Conservation (phyloP, 1,284 basidiomycete genomes). For the Ustilago esculenta region DNA sequence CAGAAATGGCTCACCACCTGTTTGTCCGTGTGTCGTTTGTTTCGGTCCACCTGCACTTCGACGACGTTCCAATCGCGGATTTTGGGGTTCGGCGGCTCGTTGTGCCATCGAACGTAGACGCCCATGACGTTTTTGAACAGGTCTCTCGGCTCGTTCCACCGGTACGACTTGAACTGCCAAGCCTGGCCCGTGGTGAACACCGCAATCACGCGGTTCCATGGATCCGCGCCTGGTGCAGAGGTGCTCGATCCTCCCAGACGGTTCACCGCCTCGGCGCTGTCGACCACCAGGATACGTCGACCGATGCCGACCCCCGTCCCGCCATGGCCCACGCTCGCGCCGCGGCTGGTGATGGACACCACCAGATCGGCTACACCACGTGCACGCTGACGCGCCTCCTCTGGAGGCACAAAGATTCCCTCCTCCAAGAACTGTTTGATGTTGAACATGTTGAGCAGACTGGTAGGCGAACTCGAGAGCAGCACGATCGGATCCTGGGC, state of each 20-base stretch:
- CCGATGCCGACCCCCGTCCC: conserved; percentile 39
- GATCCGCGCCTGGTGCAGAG: conserved; percentile 45
- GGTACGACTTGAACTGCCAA: conserved; percentile 97
- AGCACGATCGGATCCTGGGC: conserved; percentile 84
- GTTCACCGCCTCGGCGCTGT: conserved; percentile 87
- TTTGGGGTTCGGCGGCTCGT: conserved; percentile 85
- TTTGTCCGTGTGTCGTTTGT: conserved; percentile 86
- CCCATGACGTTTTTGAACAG: conserved; percentile 80
- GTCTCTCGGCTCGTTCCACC: conserved; percentile 89
- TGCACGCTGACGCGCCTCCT: conserved; percentile 58
- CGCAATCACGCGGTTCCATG: conserved; percentile 86
- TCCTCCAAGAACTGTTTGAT: conserved; percentile 92
- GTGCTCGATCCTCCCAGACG: conserved; percentile 76
- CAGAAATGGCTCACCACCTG: conserved; percentile 93
- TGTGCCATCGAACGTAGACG: conserved; percentile 85
- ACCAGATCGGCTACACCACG: conserved; percentile 55
- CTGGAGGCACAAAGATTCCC: conserved; percentile 74
- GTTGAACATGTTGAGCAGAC: conserved; percentile 97
- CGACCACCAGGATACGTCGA: conserved; percentile 81
- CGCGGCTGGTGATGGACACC: conserved; percentile 56
- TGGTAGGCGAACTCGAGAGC: conserved; percentile 92
- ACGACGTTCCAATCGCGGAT: conserved; percentile 97
- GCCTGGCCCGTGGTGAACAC: conserved; percentile 97
- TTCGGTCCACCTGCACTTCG: conserved; percentile 75
- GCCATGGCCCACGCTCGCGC: conserved; percentile 17